These are phyloP conservation scores for Sclerotinia sclerotiorum DNA, from an alignment of 2,329 filamentous ascomycete genomes.

Conservation along the genomic window DNA sequence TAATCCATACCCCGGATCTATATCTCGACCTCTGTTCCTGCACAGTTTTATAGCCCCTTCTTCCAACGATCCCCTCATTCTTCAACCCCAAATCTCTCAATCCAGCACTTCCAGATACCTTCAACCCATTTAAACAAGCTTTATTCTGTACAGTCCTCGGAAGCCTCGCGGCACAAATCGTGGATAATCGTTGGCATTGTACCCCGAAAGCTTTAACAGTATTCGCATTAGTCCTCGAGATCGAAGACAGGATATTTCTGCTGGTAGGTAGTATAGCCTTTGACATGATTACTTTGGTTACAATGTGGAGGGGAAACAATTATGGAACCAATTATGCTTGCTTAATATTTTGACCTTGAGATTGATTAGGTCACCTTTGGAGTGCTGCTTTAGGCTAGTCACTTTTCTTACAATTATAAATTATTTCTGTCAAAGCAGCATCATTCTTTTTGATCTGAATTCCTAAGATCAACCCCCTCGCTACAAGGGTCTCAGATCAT, in stretches of 20 bases:
- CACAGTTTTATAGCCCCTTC: conserved; percentile 38
- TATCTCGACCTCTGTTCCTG: conserved; percentile 39
- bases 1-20: conserved; percentile 36
- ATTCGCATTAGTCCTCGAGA: neutral
- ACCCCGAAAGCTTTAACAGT: conserved; percentile 14
- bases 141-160: neutral
- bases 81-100: neutral
- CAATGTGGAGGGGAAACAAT: neutral
- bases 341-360: conserved; percentile 8
- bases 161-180: conserved; percentile 15
- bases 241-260: neutral
- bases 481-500: conserved; percentile 3
- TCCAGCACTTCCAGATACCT: neutral
- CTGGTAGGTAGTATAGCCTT: neutral
- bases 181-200: conserved; percentile 26
- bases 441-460: neutral
- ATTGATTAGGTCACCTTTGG: neutral
- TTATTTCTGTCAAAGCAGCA: conserved; percentile 1
- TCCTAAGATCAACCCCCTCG: conserved; percentile 9
- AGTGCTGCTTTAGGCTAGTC: neutral
- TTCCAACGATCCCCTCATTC: neutral
- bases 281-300: neutral
- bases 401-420: neutral
- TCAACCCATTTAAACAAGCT: neutral
- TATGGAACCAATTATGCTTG: conserved; percentile 2